Base-by-base conservation (phyloP, 2,329 filamentous ascomycete genomes). In the Penicillium sp. region DNA sequence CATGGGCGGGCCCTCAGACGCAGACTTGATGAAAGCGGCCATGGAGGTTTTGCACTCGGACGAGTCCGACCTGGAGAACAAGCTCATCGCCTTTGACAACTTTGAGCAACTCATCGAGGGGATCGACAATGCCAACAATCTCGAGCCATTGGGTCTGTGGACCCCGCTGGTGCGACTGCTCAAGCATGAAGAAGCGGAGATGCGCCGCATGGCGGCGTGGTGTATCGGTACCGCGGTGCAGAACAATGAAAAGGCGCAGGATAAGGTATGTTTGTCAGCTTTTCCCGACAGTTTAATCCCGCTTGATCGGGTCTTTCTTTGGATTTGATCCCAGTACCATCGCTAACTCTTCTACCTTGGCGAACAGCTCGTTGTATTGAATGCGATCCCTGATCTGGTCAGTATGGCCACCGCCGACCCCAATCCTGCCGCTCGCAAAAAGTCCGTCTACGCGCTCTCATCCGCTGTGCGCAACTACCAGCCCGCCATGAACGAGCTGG, bases 71-170 rank as follows among this genome's bases (percentile, higher is more conserved):
- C 76, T 91, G 43, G 85, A 89, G 38, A 81, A 88, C 70, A 89
- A 88, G 68, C 72, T 94, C 46, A 80, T 84, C 49, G 90, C 90
- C 34, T 94, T 95, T 70, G 90, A 95, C 78, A 95, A 96, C 73
- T 86, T 96, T 54, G 90, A 95, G 73, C 88, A 95, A 69, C 76
- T 95, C 50, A 85, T 96, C 61, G 90, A 96, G 75, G 83, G 81
- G 54, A 82, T 97, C 60, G 93, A 98, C 76, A 98, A 98, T 68
- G 91, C 93, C 49, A 98, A 97, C 76, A 94, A 96, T 72, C 80
- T 98, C 59, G 83, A 83, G 56, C 80, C 80, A 27, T 74, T 96
- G 18, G 79, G 79, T 5, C 77, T 97, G 29, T 98, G 93, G 93
- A 79, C 80, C 9, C 88, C 88, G 8, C 75, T 98, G 35, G 76